Evolutionary conservation across 2,329 filamentous ascomycete genomes (phyloP).

Genomic region (Nothopassalora personata): DNA sequence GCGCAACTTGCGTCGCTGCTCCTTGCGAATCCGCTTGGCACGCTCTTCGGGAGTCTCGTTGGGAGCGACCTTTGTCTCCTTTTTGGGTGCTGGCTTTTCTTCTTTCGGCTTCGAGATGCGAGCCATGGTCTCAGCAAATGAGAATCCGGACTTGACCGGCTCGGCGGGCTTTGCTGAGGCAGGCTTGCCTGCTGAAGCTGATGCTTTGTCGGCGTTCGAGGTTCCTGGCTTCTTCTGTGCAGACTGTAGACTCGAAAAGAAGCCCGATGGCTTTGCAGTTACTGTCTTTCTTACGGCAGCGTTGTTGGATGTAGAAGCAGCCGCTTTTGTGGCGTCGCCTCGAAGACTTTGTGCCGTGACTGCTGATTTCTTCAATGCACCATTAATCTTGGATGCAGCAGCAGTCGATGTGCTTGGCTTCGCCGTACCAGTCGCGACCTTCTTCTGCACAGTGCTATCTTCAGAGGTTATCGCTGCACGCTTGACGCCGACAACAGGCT

Average conservation of each 20-base stretch:
- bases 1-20: constrained; percentile 62
- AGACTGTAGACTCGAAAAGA: constrained; percentile 44
- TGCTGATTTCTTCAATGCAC: constrained; percentile 23
- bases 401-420: constrained; percentile 18
- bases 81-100: constrained; percentile 43
- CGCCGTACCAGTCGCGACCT: constrained; percentile 24
- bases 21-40: constrained; percentile 64
- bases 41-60: constrained; percentile 65
- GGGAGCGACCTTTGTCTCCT: constrained; percentile 49
- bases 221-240: constrained; percentile 41
- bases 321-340: constrained; percentile 15
- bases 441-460: constrained; percentile 32
- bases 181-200: constrained; percentile 22
- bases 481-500: constrained; percentile 32
- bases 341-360: not conserved
- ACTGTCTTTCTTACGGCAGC: constrained; percentile 28
- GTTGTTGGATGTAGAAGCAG: constrained; percentile 11
- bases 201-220: constrained; percentile 25
- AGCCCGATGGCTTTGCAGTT: constrained; percentile 41
- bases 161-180: constrained; percentile 26
- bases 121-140: constrained; percentile 36
- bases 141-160: constrained; percentile 32
- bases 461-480: constrained; percentile 24
- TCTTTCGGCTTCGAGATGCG: constrained; percentile 52
- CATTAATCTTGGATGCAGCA: constrained; percentile 17